These are phyloP conservation scores for Begonia loranthoides DNA, from an alignment of 306 rosid genomes.

Conservation along the genomic window DNA sequence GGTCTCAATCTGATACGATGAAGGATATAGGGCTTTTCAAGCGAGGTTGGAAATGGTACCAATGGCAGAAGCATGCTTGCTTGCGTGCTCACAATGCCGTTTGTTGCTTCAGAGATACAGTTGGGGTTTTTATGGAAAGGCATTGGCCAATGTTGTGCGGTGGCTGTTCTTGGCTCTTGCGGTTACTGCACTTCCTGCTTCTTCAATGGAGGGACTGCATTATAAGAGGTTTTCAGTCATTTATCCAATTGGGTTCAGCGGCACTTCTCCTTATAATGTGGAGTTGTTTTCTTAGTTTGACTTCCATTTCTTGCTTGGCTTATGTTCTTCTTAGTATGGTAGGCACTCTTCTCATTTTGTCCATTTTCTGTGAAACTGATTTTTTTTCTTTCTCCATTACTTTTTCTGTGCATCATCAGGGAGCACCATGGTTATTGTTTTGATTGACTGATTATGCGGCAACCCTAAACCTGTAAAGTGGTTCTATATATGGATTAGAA, in stretches of 20 bases:
- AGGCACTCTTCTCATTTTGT: constrained; percentile 15
- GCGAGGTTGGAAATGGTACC: constrained; percentile 81
- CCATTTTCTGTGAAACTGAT: background rate
- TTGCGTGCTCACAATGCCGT: constrained; percentile 27
- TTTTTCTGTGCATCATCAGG: background rate
- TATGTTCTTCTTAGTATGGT: constrained; percentile 89
- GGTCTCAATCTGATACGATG: too few species aligned
- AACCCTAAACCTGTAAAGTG: too few species aligned
- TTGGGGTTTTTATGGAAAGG: constrained; percentile 38
- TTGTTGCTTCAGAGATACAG: constrained; percentile 33
- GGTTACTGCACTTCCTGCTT: constrained; percentile 28
- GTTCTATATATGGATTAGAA: too few species aligned
- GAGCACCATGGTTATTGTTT: background rate
- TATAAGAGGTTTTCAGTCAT: constrained; percentile 63
- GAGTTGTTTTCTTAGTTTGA: constrained; percentile 87
- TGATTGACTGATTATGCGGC: background rate
- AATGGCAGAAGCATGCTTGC: constrained; percentile 45
- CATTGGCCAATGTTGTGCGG: constrained; percentile 84
- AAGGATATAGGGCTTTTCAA: constrained; percentile 76
- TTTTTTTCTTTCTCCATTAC: background rate
- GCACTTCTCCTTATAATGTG: constrained; percentile 84
- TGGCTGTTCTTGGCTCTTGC: constrained; percentile 43
- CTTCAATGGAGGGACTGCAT: constrained; percentile 62
- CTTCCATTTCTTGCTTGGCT: constrained; percentile 78
- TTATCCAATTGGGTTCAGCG: constrained; percentile 52